These are phyloP conservation scores for Pythium monospermum DNA, from an alignment of 352 stramenopile species.

Conservation along the genomic window DNA sequence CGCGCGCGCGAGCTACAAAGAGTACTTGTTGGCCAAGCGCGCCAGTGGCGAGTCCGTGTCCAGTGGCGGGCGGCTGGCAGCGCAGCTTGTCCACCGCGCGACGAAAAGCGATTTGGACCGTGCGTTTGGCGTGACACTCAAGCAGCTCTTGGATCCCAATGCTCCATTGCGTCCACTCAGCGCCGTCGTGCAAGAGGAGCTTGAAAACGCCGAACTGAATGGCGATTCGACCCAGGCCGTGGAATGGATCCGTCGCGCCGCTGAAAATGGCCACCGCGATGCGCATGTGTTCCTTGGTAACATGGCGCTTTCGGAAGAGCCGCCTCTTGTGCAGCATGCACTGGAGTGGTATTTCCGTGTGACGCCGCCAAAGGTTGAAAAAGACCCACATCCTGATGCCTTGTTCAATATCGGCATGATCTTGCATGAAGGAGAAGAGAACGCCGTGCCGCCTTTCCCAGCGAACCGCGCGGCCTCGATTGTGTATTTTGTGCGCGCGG, in stretches of 20 bases:
- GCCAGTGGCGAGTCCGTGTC: constrained; percentile 11
- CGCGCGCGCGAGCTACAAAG: constrained; percentile 68
- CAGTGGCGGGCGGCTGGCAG: constrained; percentile 6
- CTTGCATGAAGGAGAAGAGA: constrained; percentile 66
- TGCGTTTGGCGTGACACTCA: constrained; percentile 67
- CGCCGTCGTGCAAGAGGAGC: constrained; percentile 20
- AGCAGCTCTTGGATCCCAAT: constrained; percentile 59
- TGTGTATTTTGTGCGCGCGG: constrained; percentile 71
- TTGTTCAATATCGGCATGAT: constrained; percentile 83
- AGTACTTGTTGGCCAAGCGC: constrained; percentile 53
- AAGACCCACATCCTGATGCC: constrained; percentile 66
- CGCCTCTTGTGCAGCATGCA: constrained; percentile 60
- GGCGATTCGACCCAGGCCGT: constrained; percentile 60
- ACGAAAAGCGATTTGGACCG: constrained; percentile 54
- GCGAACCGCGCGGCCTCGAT: constrained; percentile 57
- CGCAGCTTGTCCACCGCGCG: constrained; percentile 50
- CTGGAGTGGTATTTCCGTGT: constrained; percentile 74
- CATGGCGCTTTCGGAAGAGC: constrained; percentile 71
- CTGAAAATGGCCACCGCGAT: constrained; percentile 67
- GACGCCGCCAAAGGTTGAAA: constrained; percentile 32
- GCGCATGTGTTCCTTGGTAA: constrained; percentile 82
- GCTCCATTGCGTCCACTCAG: constrained; percentile 43
- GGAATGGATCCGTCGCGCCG: constrained; percentile 76
- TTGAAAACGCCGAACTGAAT: constrained; percentile 22
- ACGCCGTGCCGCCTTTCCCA: constrained; percentile 58